Conservation (phyloP, 768 basidiomycete genomes). For the Pulveroboletus sp. region DNA sequence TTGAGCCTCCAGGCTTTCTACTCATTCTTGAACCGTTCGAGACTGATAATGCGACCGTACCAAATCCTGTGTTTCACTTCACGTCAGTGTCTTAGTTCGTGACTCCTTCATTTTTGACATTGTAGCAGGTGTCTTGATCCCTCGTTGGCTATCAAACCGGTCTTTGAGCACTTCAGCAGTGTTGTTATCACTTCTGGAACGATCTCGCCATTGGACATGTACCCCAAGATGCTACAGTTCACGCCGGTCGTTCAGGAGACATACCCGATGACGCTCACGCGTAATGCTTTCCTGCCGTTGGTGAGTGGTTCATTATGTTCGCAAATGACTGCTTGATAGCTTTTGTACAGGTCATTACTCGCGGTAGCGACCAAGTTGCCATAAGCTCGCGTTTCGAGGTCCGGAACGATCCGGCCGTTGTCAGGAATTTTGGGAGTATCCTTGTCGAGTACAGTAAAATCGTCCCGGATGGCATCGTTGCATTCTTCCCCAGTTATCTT, state of each 20-base stretch:
- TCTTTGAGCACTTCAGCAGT: slow-evolving; percentile 96
- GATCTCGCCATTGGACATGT: slow-evolving; percentile 98
- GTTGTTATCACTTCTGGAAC: slow-evolving; percentile 99
- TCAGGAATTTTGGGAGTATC: slow-evolving; percentile 97
- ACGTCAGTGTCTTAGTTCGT: slow-evolving; percentile 49
- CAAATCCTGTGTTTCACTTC: slow-evolving; percentile 97
- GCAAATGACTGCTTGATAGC: neutral
- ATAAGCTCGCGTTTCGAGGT: slow-evolving; percentile 99
- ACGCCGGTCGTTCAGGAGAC: slow-evolving; percentile 95
- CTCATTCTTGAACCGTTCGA: slow-evolving; percentile 98
- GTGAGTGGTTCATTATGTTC: slow-evolving; percentile 40
- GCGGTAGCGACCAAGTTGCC: slow-evolving; percentile 97
- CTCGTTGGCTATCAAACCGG: slow-evolving; percentile 93
- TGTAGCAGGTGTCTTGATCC: slow-evolving; percentile 86
- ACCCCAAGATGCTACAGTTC: slow-evolving; percentile 99
- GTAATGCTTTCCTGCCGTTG: slow-evolving; percentile 94
- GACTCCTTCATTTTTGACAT: slow-evolving; percentile 5
- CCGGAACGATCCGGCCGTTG: slow-evolving; percentile 97
- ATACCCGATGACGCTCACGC: slow-evolving; percentile 95
- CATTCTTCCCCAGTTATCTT: slow-evolving; percentile 98
- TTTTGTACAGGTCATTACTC: slow-evolving; percentile 77
- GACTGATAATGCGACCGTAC: slow-evolving; percentile 96
- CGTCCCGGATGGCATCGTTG: slow-evolving; percentile 97
- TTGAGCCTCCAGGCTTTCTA: slow-evolving; percentile 65
- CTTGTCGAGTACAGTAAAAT: slow-evolving; percentile 97